Evolutionary conservation across 345 rosid species (phyloP), one percentile per base, ranked within the genome.

Genomic region (Dipteronia sinensis): DNA sequence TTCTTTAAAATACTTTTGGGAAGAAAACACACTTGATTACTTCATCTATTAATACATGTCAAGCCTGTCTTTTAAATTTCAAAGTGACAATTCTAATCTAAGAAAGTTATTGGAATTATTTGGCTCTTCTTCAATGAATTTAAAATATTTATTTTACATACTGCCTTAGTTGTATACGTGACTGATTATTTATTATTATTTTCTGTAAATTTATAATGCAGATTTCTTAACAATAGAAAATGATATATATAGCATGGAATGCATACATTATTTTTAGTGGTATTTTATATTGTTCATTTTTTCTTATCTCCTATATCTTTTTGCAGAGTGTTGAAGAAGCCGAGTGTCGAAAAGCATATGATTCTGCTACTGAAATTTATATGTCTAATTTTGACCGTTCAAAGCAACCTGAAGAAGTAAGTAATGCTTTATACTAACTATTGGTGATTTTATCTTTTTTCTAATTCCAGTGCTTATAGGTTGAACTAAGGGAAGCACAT

Each of bases 251-350:
- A 20, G 7, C 64, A 59, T 59, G 27, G 10, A 59, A 10, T 22
- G 10, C 8, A 10, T 19, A 59, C 64, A 59, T 59, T 46, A 59
- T 59, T 59, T 27, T 59, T 20, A 53, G 64, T 20, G 27, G 1
- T 11, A 17, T 74, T 40, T 44, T 1, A 15, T 3, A 11, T 44
- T 62, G 27, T 25, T 61, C 23, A 66, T 76, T 47, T 27, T 59
- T 71, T 75, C 38, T 75, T 51, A 63, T 51, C 3, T 27, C 34
- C 23, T 17, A 70, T 47, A 73, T 78, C 42, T 59, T 74, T 42
- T 72, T 87, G 69, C 82, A 97, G 99, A 94, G 97, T 85, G 99
- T 97, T 29, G 99, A 97, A 89, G 99, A 97, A 89, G 88, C 94
- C 7, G 99, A 97, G 79, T 97, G 99, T 79, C 93, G 93, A 65